Evolutionary conservation across 176 grass and related monocot genomes (phyloP).

Genomic region (Avena sativa): DNA sequence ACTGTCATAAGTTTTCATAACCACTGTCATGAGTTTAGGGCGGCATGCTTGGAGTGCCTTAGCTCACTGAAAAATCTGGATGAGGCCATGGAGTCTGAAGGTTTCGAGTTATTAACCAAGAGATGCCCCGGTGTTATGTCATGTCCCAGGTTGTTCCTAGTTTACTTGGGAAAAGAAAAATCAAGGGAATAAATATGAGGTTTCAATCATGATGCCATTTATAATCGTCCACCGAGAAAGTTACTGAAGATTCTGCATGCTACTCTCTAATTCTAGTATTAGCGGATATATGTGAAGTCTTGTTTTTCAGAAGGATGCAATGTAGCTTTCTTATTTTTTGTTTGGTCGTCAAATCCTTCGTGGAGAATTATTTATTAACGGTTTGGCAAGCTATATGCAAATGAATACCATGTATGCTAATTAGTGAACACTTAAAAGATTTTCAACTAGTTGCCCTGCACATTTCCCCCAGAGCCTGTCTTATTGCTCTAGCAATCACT

Average conservation of each 20-base stretch:
- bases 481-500: not conserved
- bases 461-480: not conserved
- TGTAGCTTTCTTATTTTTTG: not conserved
- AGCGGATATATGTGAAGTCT: not conserved
- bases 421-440: not conserved
- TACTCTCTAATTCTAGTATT: not conserved
- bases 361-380: not conserved
- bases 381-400: not conserved
- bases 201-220: not conserved
- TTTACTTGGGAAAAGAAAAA: slow-evolving; percentile 15
- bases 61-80: not conserved
- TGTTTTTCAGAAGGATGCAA: not conserved
- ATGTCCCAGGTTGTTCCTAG: not conserved
- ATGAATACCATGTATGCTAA: not conserved
- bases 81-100: slow-evolving; percentile 1
- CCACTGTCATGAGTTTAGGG: not conserved
- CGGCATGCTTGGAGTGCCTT: not conserved
- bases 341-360: not conserved
- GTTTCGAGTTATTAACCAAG: not conserved
- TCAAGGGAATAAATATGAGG: not conserved
- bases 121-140: not conserved
- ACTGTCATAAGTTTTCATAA: too few relatives aligned
- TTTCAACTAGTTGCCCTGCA: not conserved
- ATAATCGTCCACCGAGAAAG: not conserved
- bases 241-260: not conserved